phyloP scores from a whole-genome alignment of 306 rosid genomes.

The Oxytropis ochrocephala region DNA sequence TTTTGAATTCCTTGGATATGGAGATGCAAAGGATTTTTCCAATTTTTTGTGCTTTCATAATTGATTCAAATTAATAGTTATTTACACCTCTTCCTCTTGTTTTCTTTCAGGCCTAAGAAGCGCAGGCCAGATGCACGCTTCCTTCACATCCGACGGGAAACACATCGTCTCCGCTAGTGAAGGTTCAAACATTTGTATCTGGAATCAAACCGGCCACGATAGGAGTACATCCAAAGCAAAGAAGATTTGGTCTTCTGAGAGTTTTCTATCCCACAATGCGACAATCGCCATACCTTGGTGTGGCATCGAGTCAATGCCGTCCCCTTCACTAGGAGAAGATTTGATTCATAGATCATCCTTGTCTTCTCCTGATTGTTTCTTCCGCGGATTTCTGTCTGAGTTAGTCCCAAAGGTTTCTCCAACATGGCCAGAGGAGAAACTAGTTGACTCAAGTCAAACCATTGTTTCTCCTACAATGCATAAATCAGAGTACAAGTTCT shows the following conservation, averaged over 20 bases:
- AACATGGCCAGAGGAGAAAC: slow-evolving; percentile 79
- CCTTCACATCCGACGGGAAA: slow-evolving; percentile 79
- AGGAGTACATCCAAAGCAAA: slow-evolving; percentile 39
- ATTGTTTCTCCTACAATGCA: slow-evolving; percentile 36
- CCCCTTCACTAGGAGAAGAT: slow-evolving; percentile 41
- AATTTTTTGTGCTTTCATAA: background rate
- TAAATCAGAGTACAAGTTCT: slow-evolving; percentile 63
- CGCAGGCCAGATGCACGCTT: slow-evolving; percentile 61
- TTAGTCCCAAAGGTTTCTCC: slow-evolving; percentile 59
- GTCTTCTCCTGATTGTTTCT: slow-evolving; percentile 71
- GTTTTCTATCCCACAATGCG: slow-evolving; percentile 53
- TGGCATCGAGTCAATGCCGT: slow-evolving; percentile 47
- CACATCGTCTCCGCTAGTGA: slow-evolving; percentile 64
- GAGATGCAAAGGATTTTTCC: background rate
- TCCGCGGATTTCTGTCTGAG: slow-evolving; percentile 57
- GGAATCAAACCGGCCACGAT: slow-evolving; percentile 58
- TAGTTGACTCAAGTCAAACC: slow-evolving; percentile 33
- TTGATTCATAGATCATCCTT: slow-evolving; percentile 28
- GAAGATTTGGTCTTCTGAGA: slow-evolving; percentile 56
- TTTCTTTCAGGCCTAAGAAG: slow-evolving; percentile 45
- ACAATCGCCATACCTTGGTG: slow-evolving; percentile 78
- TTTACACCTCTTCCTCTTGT: background rate
- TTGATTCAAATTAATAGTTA: background rate
- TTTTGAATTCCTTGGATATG: background rate
- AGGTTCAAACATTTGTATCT: slow-evolving; percentile 65